These are phyloP conservation scores for Conticribra guillardii DNA, from an alignment of 108 stramenopile species.

Conservation along the genomic window DNA sequence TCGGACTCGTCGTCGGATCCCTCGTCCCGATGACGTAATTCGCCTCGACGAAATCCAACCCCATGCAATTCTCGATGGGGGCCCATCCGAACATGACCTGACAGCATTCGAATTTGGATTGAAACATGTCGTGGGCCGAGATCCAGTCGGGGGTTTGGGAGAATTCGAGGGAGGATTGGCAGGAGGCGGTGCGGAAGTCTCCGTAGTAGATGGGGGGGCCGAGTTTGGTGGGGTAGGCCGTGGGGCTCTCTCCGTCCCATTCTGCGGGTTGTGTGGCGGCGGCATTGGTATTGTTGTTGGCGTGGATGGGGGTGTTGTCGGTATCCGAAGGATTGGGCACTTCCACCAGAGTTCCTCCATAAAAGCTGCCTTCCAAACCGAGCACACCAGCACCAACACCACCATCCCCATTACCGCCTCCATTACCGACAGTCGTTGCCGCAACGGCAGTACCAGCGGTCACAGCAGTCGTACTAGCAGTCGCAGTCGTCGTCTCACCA, in stretches of 20 bases:
- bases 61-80: conserved; percentile 31
- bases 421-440: not conserved
- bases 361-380: not conserved
- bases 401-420: too few relatives aligned
- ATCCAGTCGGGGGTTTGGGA: conserved; percentile 15
- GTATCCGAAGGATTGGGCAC: not conserved
- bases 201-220: conserved; percentile 25
- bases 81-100: conserved; percentile 25
- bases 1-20: conserved; percentile 21
- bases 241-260: conserved; percentile 2
- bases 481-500: not conserved
- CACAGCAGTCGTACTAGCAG: not conserved
- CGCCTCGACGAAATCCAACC: conserved; percentile 15
- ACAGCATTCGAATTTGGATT: conserved; percentile 29
- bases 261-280: not conserved
- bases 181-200: conserved; percentile 36
- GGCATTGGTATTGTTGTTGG: not conserved
- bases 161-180: conserved; percentile 2
- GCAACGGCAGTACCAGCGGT: not conserved
- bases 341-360: not conserved
- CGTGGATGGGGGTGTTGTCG: not conserved
- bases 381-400: too few relatives aligned
- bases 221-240: conserved; percentile 24
- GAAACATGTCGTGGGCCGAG: conserved; percentile 21
- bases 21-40: conserved; percentile 23